Evolutionary conservation across 2,329 filamentous ascomycete species (phyloP).

Genomic region (Elsinoe ampelina): DNA sequence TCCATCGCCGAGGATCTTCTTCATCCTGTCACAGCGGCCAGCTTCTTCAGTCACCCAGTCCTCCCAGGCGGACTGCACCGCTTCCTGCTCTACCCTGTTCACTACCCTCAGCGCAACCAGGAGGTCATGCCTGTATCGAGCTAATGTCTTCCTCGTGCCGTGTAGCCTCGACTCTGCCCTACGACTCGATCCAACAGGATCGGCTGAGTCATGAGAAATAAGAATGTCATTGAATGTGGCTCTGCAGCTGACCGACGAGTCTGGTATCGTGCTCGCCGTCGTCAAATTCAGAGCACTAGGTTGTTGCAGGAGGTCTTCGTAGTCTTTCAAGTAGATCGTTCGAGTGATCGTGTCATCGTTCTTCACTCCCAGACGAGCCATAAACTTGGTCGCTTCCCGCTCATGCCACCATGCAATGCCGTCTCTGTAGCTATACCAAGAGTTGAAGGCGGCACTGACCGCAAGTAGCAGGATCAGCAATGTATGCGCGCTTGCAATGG

Average conservation of each 20-base stretch:
- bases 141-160: conserved; percentile 73
- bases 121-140: conserved; percentile 77
- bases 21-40: conserved; percentile 58
- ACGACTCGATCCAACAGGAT: conserved; percentile 10
- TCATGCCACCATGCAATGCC: conserved; percentile 77
- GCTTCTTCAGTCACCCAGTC: conserved; percentile 81
- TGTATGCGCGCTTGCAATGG: conserved; percentile 50
- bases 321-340: conserved; percentile 71
- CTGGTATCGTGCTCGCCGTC: not conserved
- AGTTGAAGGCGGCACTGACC: conserved; percentile 62
- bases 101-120: conserved; percentile 83
- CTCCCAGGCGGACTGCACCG: conserved; percentile 83
- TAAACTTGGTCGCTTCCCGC: conserved; percentile 67
- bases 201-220: conserved; percentile 11
- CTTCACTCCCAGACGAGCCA: conserved; percentile 69
- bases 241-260: conserved; percentile 21
- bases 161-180: conserved; percentile 47
- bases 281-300: conserved; percentile 23
- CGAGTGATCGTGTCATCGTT: conserved; percentile 76
- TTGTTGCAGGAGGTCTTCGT: conserved; percentile 52
- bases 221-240: conserved; percentile 25
- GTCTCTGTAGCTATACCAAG: conserved; percentile 64
- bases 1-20: conserved; percentile 37
- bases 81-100: conserved; percentile 79
- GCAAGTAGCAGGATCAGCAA: conserved; percentile 61